These are phyloP conservation scores for Centella asiatica DNA, from an alignment of 129 eudicot genomes.

Conservation along the genomic window DNA sequence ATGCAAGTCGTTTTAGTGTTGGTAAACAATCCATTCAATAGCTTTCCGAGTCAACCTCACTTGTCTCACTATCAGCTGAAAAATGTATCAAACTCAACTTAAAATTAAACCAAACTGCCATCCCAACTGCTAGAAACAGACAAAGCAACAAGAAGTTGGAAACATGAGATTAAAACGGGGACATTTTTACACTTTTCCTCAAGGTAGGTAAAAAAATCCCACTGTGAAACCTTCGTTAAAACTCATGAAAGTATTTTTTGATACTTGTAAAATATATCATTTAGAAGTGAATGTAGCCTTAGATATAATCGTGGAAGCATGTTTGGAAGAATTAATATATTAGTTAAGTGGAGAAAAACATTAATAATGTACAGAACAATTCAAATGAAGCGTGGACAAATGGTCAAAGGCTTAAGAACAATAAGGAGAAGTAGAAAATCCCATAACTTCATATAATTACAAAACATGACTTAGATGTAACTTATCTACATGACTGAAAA, in stretches of 20 bases:
- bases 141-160: conserved; percentile 32
- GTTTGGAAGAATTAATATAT: neutral
- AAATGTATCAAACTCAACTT: too few relatives aligned
- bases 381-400: too few relatives aligned
- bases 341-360: too few relatives aligned
- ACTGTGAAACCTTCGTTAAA: too few relatives aligned
- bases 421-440: neutral
- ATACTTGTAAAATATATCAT: too few relatives aligned
- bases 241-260: too few relatives aligned
- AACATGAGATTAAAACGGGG: conserved; percentile 5
- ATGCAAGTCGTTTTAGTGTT: neutral
- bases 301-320: too few relatives aligned
- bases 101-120: conserved; percentile 10
- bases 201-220: too few relatives aligned
- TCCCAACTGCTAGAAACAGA: conserved; percentile 30
- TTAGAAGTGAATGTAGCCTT: too few relatives aligned
- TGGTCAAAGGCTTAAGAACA: too few relatives aligned
- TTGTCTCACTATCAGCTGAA: conserved; percentile 1
- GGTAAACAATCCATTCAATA: conserved; percentile 5
- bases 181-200: too few relatives aligned
- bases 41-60: conserved; percentile 12
- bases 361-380: too few relatives aligned
- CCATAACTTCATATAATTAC: conserved; percentile 18
- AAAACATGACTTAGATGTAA: conserved; percentile 10
- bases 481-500: conserved; percentile 33